Evolutionary conservation across 345 rosid genomes (phyloP).

Genomic region (Punica granatum): DNA sequence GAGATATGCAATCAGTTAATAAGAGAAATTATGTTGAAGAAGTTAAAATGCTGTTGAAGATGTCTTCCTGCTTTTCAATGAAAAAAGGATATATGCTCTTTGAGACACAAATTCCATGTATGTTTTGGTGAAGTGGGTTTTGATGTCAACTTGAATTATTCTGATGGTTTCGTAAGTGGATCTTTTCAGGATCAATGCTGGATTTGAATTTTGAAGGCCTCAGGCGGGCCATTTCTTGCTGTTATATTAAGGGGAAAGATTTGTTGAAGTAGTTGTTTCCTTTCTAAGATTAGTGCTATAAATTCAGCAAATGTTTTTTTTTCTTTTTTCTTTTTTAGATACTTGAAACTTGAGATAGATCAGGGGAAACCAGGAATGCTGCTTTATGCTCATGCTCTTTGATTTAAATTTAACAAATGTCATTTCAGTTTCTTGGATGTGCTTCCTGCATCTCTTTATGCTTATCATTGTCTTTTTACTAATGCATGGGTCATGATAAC

Average conservation of each 20-base stretch:
- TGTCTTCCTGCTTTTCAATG: neutral
- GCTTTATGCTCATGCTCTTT: too few relatives aligned
- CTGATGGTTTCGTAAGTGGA: neutral
- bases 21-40: neutral
- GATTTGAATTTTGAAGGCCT: neutral
- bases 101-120: neutral
- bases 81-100: neutral
- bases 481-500: neutral
- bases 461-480: too few relatives aligned
- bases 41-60: neutral
- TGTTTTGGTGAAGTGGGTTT: neutral
- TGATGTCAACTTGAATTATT: neutral
- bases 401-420: too few relatives aligned
- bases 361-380: too few relatives aligned
- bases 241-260: neutral
- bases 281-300: neutral
- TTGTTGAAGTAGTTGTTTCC: neutral
- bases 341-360: too few relatives aligned
- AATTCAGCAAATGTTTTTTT: too few relatives aligned
- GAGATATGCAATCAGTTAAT: too few relatives aligned
- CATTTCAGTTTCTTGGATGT: too few relatives aligned
- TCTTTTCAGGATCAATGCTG: neutral
- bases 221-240: too few relatives aligned
- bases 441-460: too few relatives aligned
- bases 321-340: too few relatives aligned